Evolutionary conservation across 257 asterid species (phyloP).

Genomic region (Ophiorrhiza pumila): DNA sequence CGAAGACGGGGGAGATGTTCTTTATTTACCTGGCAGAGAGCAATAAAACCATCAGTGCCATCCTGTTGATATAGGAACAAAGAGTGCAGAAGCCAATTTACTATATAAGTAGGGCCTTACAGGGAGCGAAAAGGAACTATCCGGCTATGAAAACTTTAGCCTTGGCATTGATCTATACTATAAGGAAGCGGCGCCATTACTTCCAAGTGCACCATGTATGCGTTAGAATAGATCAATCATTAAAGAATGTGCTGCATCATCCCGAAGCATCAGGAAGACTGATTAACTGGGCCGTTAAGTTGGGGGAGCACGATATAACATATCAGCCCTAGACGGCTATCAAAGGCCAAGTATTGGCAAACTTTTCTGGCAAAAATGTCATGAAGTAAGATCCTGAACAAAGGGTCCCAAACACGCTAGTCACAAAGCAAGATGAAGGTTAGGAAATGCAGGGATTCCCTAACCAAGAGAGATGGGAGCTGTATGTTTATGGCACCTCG

Average conservation of each 20-base stretch:
- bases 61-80: no score
- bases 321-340: neutral
- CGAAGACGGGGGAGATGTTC: neutral
- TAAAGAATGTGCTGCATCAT: no score
- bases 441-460: no score
- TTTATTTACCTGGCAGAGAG: neutral
- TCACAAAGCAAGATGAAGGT: no score
- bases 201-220: neutral
- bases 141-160: neutral
- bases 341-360: neutral
- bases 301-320: neutral
- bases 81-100: neutral
- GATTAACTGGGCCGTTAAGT: neutral
- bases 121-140: no score
- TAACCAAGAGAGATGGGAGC: no score
- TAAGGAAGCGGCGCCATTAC: neutral
- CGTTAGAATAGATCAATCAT: no score
- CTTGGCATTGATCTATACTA: neutral
- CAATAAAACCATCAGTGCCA: neutral
- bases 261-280: no score
- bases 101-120: no score
- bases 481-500: no score
- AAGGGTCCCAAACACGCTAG: neutral
- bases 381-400: neutral
- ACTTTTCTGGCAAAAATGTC: neutral